Evolutionary conservation across 768 basidiomycete species (phyloP).

Genomic region (Boletus huronensis): DNA sequence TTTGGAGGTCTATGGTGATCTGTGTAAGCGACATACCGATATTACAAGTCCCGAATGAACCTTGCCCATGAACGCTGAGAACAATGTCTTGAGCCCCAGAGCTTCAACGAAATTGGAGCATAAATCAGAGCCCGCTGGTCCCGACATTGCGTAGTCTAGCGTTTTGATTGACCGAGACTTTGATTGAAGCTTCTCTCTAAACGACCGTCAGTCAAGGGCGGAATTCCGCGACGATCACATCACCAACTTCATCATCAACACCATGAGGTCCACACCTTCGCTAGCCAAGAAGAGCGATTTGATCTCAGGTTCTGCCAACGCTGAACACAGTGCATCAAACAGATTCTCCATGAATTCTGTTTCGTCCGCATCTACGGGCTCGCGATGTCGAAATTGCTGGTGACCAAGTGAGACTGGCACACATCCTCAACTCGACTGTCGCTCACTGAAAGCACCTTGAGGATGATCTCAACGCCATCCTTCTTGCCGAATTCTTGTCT

Average conservation of each 20-base stretch:
- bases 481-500: conserved; percentile 63
- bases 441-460: conserved; percentile 81
- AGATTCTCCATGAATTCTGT: conserved; percentile 97
- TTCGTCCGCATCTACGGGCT: conserved; percentile 87
- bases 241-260: conserved; percentile 93
- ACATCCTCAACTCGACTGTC: not conserved
- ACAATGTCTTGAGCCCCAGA: conserved; percentile 84
- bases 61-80: conserved; percentile 93
- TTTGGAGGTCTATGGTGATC: conserved; percentile 43
- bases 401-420: conserved; percentile 9
- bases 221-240: not conserved
- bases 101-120: conserved; percentile 89
- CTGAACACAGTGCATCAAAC: conserved; percentile 87
- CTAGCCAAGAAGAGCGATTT: conserved; percentile 82
- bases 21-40: conserved; percentile 9
- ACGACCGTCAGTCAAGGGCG: not conserved
- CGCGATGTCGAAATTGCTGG: conserved; percentile 83
- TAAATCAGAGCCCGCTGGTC: conserved; percentile 57
- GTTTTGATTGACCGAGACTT: conserved; percentile 85
- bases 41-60: conserved; percentile 37
- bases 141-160: conserved; percentile 87
- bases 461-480: conserved; percentile 73
- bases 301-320: conserved; percentile 70
- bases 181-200: conserved; percentile 78
- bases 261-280: conserved; percentile 95